These are phyloP conservation scores for Durusdinium trenchii DNA, from an alignment of 73 alveolate species.

Conservation along the genomic window DNA sequence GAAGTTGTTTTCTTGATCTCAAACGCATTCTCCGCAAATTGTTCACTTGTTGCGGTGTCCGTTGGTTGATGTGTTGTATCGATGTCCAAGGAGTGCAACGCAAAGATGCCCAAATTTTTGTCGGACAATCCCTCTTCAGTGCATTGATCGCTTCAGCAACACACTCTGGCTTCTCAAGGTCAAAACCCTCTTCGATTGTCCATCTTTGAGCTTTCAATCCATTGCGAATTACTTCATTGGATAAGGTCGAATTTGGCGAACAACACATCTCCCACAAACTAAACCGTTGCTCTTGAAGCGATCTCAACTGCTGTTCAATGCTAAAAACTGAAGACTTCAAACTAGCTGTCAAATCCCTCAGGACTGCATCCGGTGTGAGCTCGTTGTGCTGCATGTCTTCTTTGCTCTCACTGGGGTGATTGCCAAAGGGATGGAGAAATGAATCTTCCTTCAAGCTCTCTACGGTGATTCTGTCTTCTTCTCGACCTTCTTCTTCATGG, in stretches of 20 bases:
- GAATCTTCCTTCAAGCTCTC: no score
- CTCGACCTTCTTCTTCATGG: no score
- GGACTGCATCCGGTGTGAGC: background rate
- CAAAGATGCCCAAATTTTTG: background rate
- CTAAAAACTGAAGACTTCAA: background rate
- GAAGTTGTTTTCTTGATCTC: constrained; percentile 4
- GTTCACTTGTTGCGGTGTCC: background rate
- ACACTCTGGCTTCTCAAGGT: background rate
- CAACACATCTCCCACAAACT: constrained; percentile 43
- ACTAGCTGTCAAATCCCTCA: background rate
- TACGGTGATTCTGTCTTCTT: no score
- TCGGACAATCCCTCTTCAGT: background rate
- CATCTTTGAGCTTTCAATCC: background rate
- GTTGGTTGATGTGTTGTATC: background rate
- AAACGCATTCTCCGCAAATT: background rate
- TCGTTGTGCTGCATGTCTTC: background rate
- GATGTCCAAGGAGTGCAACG: constrained; percentile 29
- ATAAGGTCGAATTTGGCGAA: background rate
- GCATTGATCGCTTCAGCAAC: background rate
- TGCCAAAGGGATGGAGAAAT: no score
- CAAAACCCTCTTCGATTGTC: background rate
- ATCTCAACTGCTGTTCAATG: background rate
- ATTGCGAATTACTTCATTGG: background rate
- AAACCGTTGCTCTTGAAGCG: background rate
- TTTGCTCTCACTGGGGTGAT: no score